These are phyloP conservation scores for Noccaea caerulescens DNA, from an alignment of 345 rosid species.

Conservation along the genomic window DNA sequence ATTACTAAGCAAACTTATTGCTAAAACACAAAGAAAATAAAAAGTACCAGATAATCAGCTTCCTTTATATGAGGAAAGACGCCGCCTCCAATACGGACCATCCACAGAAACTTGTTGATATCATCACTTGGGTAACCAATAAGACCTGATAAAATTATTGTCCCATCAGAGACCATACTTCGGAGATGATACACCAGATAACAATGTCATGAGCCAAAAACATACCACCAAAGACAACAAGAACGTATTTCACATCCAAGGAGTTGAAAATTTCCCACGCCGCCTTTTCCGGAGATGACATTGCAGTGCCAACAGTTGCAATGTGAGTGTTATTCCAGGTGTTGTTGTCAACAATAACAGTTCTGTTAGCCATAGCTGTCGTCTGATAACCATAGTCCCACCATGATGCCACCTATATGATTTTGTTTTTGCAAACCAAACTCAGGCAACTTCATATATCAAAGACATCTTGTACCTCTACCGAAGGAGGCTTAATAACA, in stretches of 20 bases:
- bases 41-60: constrained; percentile 84
- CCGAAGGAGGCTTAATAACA: background rate
- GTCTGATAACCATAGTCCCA: constrained; percentile 99
- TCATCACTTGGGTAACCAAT: constrained; percentile 99
- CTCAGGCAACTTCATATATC: constrained; percentile 28
- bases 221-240: constrained; percentile 98
- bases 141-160: constrained; percentile 60
- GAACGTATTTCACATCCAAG: constrained; percentile 97
- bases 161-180: constrained; percentile 41
- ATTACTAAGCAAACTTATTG: background rate
- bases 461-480: no score
- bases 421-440: constrained; percentile 21
- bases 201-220: constrained; percentile 37
- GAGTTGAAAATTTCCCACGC: constrained; percentile 99
- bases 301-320: constrained; percentile 99
- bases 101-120: constrained; percentile 97
- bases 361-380: constrained; percentile 99
- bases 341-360: constrained; percentile 97
- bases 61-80: constrained; percentile 98
- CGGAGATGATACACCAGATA: background rate
- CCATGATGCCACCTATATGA: constrained; percentile 94
- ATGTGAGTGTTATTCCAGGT: constrained; percentile 99
- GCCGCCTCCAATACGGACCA: constrained; percentile 99
- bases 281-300: constrained; percentile 99
- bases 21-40: background rate